Evolutionary conservation across 371 early-diverging fungal genomes (phyloP).

Genomic region (Paramicrosporidium saccamoebae): DNA sequence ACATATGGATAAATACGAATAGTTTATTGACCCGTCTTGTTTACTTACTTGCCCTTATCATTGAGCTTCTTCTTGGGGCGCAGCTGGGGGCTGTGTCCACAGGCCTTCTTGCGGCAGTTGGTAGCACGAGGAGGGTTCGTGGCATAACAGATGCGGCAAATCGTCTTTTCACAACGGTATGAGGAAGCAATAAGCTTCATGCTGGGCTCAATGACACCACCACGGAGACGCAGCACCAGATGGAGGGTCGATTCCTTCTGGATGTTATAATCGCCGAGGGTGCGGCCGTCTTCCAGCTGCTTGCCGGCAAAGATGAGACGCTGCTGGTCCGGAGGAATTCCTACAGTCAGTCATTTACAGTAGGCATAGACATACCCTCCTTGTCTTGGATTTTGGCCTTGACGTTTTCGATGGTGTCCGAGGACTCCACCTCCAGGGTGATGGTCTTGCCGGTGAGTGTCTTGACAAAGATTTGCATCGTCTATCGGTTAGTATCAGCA

Average conservation of each 20-base stretch:
- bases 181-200: slow-evolving; percentile 85
- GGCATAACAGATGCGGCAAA: slow-evolving; percentile 98
- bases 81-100: slow-evolving; percentile 95
- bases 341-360: too few relatives aligned
- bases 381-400: slow-evolving; percentile 95
- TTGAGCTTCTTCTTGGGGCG: slow-evolving; percentile 83
- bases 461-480: slow-evolving; percentile 48
- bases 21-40: neutral
- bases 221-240: slow-evolving; percentile 89
- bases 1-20: neutral
- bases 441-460: slow-evolving; percentile 95
- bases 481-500: neutral
- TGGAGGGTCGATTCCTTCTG: slow-evolving; percentile 93
- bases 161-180: slow-evolving; percentile 97
- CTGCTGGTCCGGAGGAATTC: slow-evolving; percentile 98
- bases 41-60: neutral
- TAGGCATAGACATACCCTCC: slow-evolving; percentile 71
- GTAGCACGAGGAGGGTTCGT: slow-evolving; percentile 96
- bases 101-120: slow-evolving; percentile 99
- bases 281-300: slow-evolving; percentile 95
- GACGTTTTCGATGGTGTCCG: slow-evolving; percentile 80
- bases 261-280: slow-evolving; percentile 55
- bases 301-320: slow-evolving; percentile 98
- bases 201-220: slow-evolving; percentile 86
- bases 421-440: slow-evolving; percentile 85